Evolutionary conservation across 2,329 filamentous ascomycete genomes (phyloP), one percentile per base, ranked within the genome.

Genomic region (Neonectria coccinea): DNA sequence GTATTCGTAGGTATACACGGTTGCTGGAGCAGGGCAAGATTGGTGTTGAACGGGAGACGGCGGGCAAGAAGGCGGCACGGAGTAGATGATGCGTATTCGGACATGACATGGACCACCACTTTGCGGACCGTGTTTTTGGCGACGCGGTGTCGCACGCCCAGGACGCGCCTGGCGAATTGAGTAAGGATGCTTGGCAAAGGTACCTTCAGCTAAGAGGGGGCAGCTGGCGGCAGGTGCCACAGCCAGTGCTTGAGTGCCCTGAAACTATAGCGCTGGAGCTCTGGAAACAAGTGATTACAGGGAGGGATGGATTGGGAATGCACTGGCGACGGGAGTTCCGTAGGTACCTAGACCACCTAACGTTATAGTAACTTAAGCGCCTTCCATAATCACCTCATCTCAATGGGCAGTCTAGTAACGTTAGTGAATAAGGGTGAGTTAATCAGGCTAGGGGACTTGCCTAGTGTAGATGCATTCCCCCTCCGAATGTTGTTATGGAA

Each of bases 61-160:
- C 29, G 31, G 27, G 51, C 29, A 41, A 44, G 18, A 25, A 39
- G 31, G 42, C 27, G 60, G 60, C 44, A 63, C 50, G 25, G 25
- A 51, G 27, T 51, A 25, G 41, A 63, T 39, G 36, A n/a, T 39
- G 36, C 59, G 56, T 42, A 42, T 18, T 42, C 39, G n/a, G 39
- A 67, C 67, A 61, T 61, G 62, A 66, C 25, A 25, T 25, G 25
- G 25, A 25, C 25, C 25, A 22, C 67, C 69, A 72, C 68, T 72
- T 72, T 66, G 61, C 48, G 11, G 47, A 66, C 60, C 72, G 72
- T 68, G 72, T 75, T 75, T 75, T 73, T 68, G 70, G 65, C 65
- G 70, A 75, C 72, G 72, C 73, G 74, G 66, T 67, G 67, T 65
- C 44, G 27, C 50, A 59, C 57, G 58, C 56, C 51, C 57, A 62